phyloP scores from a whole-genome alignment of 108 stramenopile genomes.

The Cyclotella choctawhatcheeana region DNA sequence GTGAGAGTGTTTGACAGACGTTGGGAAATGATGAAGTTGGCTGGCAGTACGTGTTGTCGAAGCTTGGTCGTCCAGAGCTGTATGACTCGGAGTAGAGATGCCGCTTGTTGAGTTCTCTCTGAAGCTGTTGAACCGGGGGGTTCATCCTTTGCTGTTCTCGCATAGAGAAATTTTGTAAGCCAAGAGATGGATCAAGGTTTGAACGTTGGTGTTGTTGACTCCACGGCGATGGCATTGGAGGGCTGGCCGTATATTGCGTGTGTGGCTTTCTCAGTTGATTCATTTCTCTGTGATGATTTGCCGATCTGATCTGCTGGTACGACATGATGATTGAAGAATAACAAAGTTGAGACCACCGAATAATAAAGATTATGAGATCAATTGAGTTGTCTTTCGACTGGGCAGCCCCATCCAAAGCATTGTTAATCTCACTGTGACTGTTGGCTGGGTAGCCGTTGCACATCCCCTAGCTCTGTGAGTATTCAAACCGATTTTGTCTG shows the following conservation, averaged over 20 bases:
- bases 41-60: background rate
- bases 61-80: constrained; percentile 12
- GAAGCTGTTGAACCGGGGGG: background rate
- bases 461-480: background rate
- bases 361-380: constrained; percentile 12
- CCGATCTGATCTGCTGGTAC: constrained; percentile 12
- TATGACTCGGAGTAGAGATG: background rate
- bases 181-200: background rate
- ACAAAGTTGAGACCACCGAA: background rate
- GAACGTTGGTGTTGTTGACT: constrained; percentile 2
- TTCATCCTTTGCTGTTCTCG: background rate
- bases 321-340: background rate
- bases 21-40: no score
- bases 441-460: constrained; percentile 14
- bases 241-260: background rate
- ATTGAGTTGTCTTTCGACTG: background rate
- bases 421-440: background rate
- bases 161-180: background rate
- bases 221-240: background rate
- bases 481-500: constrained; percentile 14
- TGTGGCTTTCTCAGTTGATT: constrained; percentile 6
- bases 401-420: constrained; percentile 5
- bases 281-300: background rate
- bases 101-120: constrained; percentile 1
- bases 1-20: constrained; percentile 7